Percentiles rank a stretch among this genome's conserved stretches.
These are phyloP conservation scores for Ilyonectria mors-panacis DNA, from an alignment of 2,329 filamentous ascomycete genomes.

Conservation along the genomic window DNA sequence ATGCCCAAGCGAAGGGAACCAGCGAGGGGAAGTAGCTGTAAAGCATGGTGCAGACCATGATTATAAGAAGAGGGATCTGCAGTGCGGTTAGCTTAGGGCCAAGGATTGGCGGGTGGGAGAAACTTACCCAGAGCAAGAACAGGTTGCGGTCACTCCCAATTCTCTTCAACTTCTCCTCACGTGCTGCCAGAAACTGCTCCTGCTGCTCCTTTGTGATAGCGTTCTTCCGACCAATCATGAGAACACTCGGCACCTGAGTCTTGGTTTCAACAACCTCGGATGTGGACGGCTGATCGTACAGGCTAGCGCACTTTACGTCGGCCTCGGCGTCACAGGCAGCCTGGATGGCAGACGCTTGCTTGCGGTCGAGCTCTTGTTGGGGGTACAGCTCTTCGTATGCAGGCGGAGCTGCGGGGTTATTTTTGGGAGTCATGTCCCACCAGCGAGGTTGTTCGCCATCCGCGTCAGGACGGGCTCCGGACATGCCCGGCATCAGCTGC, in stretches of 20 bases:
- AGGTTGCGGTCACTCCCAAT: conserved; percentile 75
- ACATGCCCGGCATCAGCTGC: conserved; percentile 78
- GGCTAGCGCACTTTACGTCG: conserved; percentile 68
- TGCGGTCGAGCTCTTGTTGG: conserved; percentile 65
- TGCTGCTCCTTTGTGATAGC: conserved; percentile 76
- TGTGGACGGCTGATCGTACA: conserved; percentile 64
- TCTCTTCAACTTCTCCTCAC: conserved; percentile 74
- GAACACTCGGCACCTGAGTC: conserved; percentile 59
- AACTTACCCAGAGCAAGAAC: conserved; percentile 77
- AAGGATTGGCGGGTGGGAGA: background rate
- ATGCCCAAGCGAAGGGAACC: conserved; percentile 54
- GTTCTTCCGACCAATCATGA: conserved; percentile 75
- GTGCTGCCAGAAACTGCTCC: conserved; percentile 72
- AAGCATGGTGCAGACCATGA: conserved; percentile 65
- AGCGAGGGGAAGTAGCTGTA: conserved; percentile 67
- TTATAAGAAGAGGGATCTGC: conserved; percentile 65
- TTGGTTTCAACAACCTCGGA: conserved; percentile 56
- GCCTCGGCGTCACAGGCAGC: conserved; percentile 72
- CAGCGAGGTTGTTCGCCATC: conserved; percentile 65
- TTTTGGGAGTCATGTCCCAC: conserved; percentile 75
- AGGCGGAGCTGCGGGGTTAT: conserved; percentile 71
- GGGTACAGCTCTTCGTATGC: conserved; percentile 87
- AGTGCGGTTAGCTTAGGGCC: conserved; percentile 38
- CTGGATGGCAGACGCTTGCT: conserved; percentile 70
- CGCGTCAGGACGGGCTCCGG: conserved; percentile 64